Percentiles rank a stretch among this genome's conserved stretches.
These are phyloP conservation scores for Daldinia loculata DNA, from an alignment of 495 filamentous ascomycete genomes.

Conservation along the genomic window DNA sequence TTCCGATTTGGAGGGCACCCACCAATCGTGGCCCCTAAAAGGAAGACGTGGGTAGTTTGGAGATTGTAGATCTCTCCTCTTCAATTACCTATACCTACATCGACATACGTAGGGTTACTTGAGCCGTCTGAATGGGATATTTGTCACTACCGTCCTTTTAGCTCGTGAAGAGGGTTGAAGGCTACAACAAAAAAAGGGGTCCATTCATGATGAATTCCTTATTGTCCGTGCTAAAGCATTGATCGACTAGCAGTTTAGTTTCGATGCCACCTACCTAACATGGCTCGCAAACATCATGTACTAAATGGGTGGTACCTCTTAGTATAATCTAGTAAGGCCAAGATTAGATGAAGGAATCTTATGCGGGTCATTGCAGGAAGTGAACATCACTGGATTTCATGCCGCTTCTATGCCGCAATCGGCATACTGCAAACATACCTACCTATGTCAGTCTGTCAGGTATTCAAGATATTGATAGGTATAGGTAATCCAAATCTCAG, in stretches of 20 bases:
- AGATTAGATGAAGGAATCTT: conserved; percentile 20
- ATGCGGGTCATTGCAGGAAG: conserved; percentile 44
- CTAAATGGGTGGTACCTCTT: not conserved
- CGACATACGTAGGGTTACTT: conserved; percentile 10
- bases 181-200: conserved; percentile 5
- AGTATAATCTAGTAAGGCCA: conserved; percentile 6
- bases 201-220: conserved; percentile 8
- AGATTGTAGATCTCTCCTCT: conserved; percentile 1
- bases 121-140: not conserved
- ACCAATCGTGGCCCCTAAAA: conserved; percentile 31
- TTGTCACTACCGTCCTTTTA: not conserved
- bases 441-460: not conserved
- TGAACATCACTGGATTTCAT: conserved; percentile 38
- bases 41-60: conserved; percentile 22
- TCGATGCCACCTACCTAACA: conserved; percentile 27
- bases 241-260: conserved; percentile 10
- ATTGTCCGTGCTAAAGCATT: conserved; percentile 24
- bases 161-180: not conserved
- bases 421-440: conserved; percentile 3
- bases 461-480: conserved; percentile 1
- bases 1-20: conserved; percentile 25
- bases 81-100: not conserved
- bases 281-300: not conserved
- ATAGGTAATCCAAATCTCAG: not conserved
- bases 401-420: conserved; percentile 15